phyloP scores from a whole-genome alignment of 306 rosid species.

The Corylus avellana region DNA sequence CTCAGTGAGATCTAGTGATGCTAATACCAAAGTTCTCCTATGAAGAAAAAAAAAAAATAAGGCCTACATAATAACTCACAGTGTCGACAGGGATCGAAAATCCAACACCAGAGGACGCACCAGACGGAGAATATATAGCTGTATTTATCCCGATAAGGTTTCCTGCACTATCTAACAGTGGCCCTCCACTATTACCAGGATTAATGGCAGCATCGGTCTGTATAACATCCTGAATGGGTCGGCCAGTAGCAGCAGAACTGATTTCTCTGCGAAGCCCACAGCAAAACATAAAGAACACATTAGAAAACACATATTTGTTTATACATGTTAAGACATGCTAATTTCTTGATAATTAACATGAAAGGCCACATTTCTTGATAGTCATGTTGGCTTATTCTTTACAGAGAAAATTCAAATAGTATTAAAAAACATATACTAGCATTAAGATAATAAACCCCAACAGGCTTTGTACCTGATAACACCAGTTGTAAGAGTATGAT shows the following conservation, averaged over 20 bases:
- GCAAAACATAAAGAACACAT: constrained; percentile 18
- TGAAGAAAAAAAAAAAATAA: neutral
- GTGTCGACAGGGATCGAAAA: constrained; percentile 98
- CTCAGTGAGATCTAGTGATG: constrained; percentile 6
- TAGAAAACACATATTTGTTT: constrained; percentile 8
- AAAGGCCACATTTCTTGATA: constrained; percentile 11
- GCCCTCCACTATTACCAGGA: constrained; percentile 99
- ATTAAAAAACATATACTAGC: neutral
- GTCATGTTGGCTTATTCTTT: neutral
- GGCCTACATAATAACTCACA: constrained; percentile 50
- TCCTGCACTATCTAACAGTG: constrained; percentile 96
- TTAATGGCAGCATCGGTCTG: constrained; percentile 99
- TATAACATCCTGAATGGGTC: constrained; percentile 98
- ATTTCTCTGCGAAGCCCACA: constrained; percentile 99
- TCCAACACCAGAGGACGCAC: constrained; percentile 98
- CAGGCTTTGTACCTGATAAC: constrained; percentile 72
- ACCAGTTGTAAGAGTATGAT: constrained; percentile 94
- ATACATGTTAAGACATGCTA: neutral
- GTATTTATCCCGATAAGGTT: constrained; percentile 95
- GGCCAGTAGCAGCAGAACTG: constrained; percentile 99
- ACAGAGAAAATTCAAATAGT: neutral
- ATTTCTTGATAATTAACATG: neutral
- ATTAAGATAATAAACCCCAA: constrained; percentile 19
- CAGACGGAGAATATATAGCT: constrained; percentile 96
- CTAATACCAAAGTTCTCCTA: constrained; percentile 7